Evolutionary conservation across 2,329 filamentous ascomycete species (phyloP), one percentile per base, ranked within the genome.

Genomic region (Monilinia laxa): DNA sequence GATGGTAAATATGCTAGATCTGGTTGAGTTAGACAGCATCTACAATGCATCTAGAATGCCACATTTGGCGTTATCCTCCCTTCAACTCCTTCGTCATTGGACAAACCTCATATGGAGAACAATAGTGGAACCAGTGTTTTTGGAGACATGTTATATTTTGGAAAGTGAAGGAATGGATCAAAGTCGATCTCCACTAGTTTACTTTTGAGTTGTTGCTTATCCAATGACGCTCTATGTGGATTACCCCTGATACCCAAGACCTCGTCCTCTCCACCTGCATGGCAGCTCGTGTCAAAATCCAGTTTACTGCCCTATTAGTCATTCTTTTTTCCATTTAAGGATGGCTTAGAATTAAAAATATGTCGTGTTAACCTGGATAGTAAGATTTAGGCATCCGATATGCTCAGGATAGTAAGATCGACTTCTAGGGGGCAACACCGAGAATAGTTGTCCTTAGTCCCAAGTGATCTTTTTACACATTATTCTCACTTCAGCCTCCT

Each of bases 351-450:
- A 66, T 62, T 54, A 53, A 53, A 65, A 66, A 53, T 62, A 66
- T 62, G 49, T 28, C 56, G 57, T 66, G 25, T 62, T 38, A 62
- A 52, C 64, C 52, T 65, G 45, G 64, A 60, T 35, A 35, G 64
- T 65, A 65, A 52, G 55, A 18, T 66, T 66, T 38, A 66, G 64
- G 56, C 56, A 62, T 62, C 64, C 56, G 42, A 35, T 66, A 59
- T 53, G 11, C 28, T 52, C 23, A 60, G 47, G 23, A 60, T 35
- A 65, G 64, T 62, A 62, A 65, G 64, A 65, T 65, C 64, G 64
- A 31, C 56, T 60, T 66, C 64, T 62, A 66, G 64, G 64, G 62
- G 63, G 54, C 42, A 60, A 52, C 55, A 58, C 55, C 42, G 54
- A 60, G 35, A 54, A 54, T 49, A 47, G 52, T 64, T 62, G 64